Evolutionary conservation across 2,329 filamentous ascomycete genomes (phyloP), one percentile per base, ranked within the genome.

Genomic region (Colletotrichum sp.): DNA sequence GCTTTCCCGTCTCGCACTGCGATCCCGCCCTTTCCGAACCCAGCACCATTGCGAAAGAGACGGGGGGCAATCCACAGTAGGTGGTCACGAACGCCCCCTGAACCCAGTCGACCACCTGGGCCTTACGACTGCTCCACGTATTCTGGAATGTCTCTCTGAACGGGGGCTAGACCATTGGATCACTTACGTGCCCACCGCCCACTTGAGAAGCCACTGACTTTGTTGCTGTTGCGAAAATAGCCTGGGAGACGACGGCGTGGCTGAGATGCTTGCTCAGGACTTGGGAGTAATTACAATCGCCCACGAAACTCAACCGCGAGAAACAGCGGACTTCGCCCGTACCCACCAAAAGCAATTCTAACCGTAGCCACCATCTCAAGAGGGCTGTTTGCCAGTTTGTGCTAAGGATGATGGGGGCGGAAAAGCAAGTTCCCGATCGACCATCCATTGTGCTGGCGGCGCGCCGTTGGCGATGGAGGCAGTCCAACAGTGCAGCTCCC

Each of bases 11-110:
- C 62, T 68, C 44, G 28, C 39, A 44, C 24, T 57, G 16, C 70
- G 26, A 48, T 73, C 70, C 69, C 70, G 64, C 69, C 69, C 57
- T 73, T 73, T 73, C 73, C 73, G 73, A 72, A 75, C 69, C 73
- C 64, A 75, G 73, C 70, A 68, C 16, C 68, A 63, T 63, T 70
- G 55, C 18, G 48, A 13, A 52, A 34, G 66, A 55, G 30, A 52
- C 26, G 48, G 44, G 52, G 30, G 22, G 15, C 55, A 32, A 59
- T 64, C 73, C 73, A 72, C 55, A 34, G 44, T 55, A 36, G 64
- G 73, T 72, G 73, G 73, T 39, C 59, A 8, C 34, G 59, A 26
- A 34, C 34, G 73, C 64, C 73, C 44, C 73, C 70, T 73, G 70
- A 64, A 65, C 70, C 64, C 32, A 30, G 70, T 24, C 69, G 57